Evolutionary conservation across 345 rosid genomes (phyloP), one percentile per base, ranked within the genome.

Genomic region (Eucalyptus dawsonii): DNA sequence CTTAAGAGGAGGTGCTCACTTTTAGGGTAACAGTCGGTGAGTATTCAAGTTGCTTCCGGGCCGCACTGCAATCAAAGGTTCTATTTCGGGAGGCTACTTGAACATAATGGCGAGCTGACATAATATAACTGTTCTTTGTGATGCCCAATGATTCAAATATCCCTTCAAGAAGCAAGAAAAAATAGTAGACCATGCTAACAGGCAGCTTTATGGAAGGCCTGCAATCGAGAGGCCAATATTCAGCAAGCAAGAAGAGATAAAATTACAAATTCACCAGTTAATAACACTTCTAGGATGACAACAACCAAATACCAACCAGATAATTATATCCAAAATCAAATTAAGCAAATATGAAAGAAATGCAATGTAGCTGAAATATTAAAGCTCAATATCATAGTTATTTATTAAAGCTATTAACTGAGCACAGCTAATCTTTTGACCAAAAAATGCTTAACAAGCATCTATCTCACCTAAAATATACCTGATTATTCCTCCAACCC

Each of bases 121-220:
- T 80, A 76, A 91, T 90, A 90, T 91, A 92, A 86, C 89, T 93
- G 88, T 91, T 90, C 86, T 87, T 92, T 88, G 50, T 88, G 85
- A 91, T 89, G 47, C 91, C 94, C 90, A 93, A 90, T 89, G 93
- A 94, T 72, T 94, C 95, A 69, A 90, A 88, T 44, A 90, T 91
- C 97, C 95, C 92, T 89, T 95, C 94, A 87, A 91, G 87, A 88
- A 95, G 91, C 87, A 93, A 88, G 87, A 94, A 89, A 88, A 92
- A 72, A 90, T 88, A 88, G 92, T 92, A 92, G 86, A 92, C 93
- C 91, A 94, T 88, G 87, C 89, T 86, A 80, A 93, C 92, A 60
- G 98, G 98, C 93, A 96, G 88, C 92, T 94, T 97, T 87, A 95
- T 93, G 86, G 92, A 92, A 58, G 99, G 99, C 92, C 99, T 97